Conservation (phyloP, 805 yeast species). For the Metschnikowia rubicola region DNA sequence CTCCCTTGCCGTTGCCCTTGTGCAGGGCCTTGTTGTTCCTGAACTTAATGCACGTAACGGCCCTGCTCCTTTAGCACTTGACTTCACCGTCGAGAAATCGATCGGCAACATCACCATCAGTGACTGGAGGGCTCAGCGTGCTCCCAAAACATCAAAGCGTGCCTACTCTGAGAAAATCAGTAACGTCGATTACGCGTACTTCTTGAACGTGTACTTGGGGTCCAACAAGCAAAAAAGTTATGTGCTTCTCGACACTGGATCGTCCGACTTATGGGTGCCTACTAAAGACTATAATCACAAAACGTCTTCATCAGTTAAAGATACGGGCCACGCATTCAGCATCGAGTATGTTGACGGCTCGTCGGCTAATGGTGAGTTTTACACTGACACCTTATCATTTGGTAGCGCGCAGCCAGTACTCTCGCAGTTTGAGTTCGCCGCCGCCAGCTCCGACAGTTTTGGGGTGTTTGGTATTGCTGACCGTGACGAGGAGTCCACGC, state of each 20-base stretch:
- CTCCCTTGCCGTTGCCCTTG: conserved; percentile 7
- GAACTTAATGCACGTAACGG: neutral
- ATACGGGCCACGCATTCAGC: conserved; percentile 8
- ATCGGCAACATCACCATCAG: conserved; percentile 2
- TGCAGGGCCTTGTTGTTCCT: conserved; percentile 7
- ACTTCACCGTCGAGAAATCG: conserved; percentile 8
- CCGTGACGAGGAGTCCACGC: conserved; percentile 9
- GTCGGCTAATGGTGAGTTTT: conserved; percentile 8
- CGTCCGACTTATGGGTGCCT: conserved; percentile 40
- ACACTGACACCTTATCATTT: conserved; percentile 8
- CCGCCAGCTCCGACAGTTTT: neutral
- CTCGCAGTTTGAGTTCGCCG: conserved; percentile 12
- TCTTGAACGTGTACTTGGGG: conserved; percentile 19
- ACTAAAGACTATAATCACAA: neutral
- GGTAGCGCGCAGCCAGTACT: conserved; percentile 5
- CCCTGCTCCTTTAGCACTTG: conserved; percentile 12
- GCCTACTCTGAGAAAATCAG: conserved; percentile 1
- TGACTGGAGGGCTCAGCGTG: conserved; percentile 5
- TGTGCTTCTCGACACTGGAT: conserved; percentile 41
- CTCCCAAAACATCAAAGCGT: neutral
- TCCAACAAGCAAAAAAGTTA: conserved; percentile 25
- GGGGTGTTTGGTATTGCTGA: conserved; percentile 14
- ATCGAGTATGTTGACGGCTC: conserved; percentile 11
- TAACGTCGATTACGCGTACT: neutral
- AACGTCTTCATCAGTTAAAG: neutral